phyloP scores from a whole-genome alignment of 345 rosid species.

The Chamaenerion angustifolium region DNA sequence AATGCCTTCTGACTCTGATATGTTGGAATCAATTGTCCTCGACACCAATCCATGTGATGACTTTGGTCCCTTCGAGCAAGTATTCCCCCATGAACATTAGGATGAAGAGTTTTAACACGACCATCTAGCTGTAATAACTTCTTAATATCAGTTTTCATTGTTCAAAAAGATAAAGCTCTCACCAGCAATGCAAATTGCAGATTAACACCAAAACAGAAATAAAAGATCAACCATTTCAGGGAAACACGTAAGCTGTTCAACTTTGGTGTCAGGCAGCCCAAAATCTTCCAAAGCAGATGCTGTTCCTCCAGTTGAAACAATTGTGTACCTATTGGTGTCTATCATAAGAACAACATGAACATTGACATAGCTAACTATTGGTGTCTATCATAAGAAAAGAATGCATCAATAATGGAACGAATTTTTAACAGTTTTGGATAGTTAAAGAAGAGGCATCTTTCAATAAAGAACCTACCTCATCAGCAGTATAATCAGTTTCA shows the following conservation, averaged over 20 bases:
- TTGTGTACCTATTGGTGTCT: conserved; percentile 72
- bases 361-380: conserved; percentile 84
- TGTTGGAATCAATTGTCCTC: too few species aligned
- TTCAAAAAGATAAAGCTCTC: not conserved
- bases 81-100: conserved; percentile 82
- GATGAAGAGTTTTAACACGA: conserved; percentile 88
- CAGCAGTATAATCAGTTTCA: too few species aligned
- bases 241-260: conserved; percentile 65
- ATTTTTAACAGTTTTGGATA: not conserved
- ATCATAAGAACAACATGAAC: conserved; percentile 70
- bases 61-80: conserved; percentile 78
- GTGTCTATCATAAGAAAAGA: too few species aligned
- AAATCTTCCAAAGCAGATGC: conserved; percentile 63
- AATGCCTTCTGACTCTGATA: too few species aligned
- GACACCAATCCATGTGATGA: conserved; percentile 92
- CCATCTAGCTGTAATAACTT: conserved; percentile 62
- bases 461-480: too few species aligned
- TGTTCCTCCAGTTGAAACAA: conserved; percentile 97
- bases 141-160: not conserved
- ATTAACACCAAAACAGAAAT: not conserved
- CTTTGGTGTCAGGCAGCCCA: conserved; percentile 82
- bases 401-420: conserved; percentile 2
- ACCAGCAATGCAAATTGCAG: not conserved
- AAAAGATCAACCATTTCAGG: conserved; percentile 67
- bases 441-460: not conserved